A percentile compares a stretch with the other conserved stretches of the same genome.
Evolutionary conservation across 2,329 filamentous ascomycete genomes (phyloP).

Genomic region (Emmonsia crescens): DNA sequence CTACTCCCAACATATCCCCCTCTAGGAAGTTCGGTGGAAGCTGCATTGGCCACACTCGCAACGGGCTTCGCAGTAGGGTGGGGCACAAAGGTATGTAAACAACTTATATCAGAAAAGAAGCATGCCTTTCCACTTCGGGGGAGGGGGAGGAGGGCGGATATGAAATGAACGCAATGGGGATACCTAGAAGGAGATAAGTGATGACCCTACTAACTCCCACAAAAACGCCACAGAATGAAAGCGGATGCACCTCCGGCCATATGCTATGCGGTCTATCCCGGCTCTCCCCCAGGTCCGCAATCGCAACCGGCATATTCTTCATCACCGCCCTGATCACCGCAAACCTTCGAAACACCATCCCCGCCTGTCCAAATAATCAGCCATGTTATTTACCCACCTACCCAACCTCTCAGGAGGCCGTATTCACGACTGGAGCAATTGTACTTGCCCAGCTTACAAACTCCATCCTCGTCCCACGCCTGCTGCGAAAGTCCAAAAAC

Average conservation of each 20-base stretch:
- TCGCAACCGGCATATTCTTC: conserved; percentile 38
- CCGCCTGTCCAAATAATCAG: conserved; percentile 25
- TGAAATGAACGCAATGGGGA: neutral
- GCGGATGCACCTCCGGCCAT: conserved; percentile 46
- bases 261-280: conserved; percentile 45
- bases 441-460: conserved; percentile 24
- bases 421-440: conserved; percentile 25
- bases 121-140: neutral
- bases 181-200: neutral
- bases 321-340: conserved; percentile 34
- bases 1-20: conserved; percentile 35
- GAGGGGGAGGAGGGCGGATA: neutral
- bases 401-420: conserved; percentile 27
- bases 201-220: neutral
- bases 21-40: conserved; percentile 23
- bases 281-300: conserved; percentile 39
- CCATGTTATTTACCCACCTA: conserved; percentile 40
- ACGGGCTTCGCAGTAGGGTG: conserved; percentile 39
- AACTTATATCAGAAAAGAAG: neutral
- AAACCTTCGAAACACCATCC: conserved; percentile 26
- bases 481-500: conserved; percentile 19
- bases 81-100: conserved; percentile 40
- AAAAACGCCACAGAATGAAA: conserved; percentile 27
- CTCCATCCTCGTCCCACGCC: conserved; percentile 23
- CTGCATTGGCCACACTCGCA: conserved; percentile 29